These are phyloP conservation scores for Neoarthrinium moseri DNA, from an alignment of 2,329 filamentous ascomycete species.

Conservation along the genomic window DNA sequence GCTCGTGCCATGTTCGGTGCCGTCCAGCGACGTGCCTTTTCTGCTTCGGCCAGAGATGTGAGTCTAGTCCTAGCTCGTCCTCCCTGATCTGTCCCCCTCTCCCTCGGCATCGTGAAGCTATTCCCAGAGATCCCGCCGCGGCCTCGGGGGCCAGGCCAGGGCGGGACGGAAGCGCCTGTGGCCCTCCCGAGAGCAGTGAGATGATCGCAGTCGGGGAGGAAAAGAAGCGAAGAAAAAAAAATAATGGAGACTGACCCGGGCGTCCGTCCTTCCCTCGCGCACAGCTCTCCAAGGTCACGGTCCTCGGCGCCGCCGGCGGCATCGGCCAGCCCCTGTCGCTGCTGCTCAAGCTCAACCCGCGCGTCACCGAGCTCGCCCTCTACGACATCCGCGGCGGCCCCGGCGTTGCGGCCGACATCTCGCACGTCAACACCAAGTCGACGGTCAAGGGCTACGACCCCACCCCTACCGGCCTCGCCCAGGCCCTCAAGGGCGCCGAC, in stretches of 20 bases:
- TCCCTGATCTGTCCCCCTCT: slow-evolving; percentile 4
- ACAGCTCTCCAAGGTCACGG: slow-evolving; percentile 94
- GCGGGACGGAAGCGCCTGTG: too few species aligned
- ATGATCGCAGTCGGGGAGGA: too few species aligned
- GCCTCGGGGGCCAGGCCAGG: too few species aligned
- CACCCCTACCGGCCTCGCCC: slow-evolving; percentile 70
- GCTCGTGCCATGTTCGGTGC: slow-evolving; percentile 30
- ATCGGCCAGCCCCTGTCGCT: slow-evolving; percentile 98
- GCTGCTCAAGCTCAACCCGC: slow-evolving; percentile 97
- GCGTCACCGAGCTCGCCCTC: slow-evolving; percentile 88
- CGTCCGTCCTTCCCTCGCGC: slow-evolving; percentile 17
- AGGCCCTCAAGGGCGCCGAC: slow-evolving; percentile 82
- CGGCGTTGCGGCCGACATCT: slow-evolving; percentile 96
- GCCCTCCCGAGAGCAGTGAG: too few species aligned
- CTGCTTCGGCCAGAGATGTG: slow-evolving; percentile 75
- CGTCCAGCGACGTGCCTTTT: slow-evolving; percentile 77
- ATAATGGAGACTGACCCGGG: too few species aligned
- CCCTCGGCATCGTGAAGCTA: slow-evolving; percentile 4
- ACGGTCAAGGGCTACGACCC: slow-evolving; percentile 87
- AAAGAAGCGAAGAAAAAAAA: too few species aligned
- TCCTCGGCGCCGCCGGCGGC: slow-evolving; percentile 94
- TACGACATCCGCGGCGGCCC: slow-evolving; percentile 96
- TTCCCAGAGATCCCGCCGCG: too few species aligned
- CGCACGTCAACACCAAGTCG: slow-evolving; percentile 99
- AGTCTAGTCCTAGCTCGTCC: slow-evolving; percentile 27